Conservation (phyloP, 192 early-diverging fungal species). For the Pilaira anomala region DNA sequence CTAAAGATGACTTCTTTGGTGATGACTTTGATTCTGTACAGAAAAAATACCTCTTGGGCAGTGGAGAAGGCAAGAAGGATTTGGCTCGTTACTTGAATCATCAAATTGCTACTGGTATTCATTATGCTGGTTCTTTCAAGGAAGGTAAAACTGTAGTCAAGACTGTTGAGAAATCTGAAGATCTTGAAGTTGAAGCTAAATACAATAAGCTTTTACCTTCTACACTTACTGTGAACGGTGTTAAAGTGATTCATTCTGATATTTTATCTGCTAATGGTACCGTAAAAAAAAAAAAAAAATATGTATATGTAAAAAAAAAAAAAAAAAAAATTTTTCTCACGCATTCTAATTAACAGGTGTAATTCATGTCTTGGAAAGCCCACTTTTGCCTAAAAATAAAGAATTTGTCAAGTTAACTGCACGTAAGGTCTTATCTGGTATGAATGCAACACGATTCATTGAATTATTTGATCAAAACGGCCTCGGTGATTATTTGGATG, state of each 20-base stretch:
- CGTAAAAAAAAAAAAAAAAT: slow-evolving; percentile 48
- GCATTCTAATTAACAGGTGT: slow-evolving; percentile 36
- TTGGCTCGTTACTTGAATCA: slow-evolving; percentile 37
- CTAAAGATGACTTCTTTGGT: slow-evolving; percentile 27
- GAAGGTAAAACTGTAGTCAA: slow-evolving; percentile 11
- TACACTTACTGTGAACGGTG: slow-evolving; percentile 27
- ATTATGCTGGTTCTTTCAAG: slow-evolving; percentile 36
- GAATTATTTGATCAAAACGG: slow-evolving; percentile 51
- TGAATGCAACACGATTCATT: slow-evolving; percentile 67
- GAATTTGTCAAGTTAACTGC: slow-evolving; percentile 13
- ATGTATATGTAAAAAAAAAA: slow-evolving; percentile 50
- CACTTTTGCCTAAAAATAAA: slow-evolving; percentile 15
- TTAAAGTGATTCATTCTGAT: slow-evolving; percentile 26
- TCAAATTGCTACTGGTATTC: slow-evolving; percentile 40
- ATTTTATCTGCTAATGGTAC: slow-evolving; percentile 44
- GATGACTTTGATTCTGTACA: slow-evolving; percentile 29
- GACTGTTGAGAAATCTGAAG: slow-evolving; percentile 26
- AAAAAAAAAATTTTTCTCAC: no score
- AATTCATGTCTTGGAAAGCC: slow-evolving; percentile 34
- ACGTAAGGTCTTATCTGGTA: slow-evolving; percentile 46
- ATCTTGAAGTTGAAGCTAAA: slow-evolving; percentile 12
- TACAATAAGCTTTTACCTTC: not conserved
- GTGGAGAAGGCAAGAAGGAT: slow-evolving; percentile 35
- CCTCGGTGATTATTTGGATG: slow-evolving; percentile 56
- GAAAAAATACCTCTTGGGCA: slow-evolving; percentile 29